Evolutionary conservation across 2,329 filamentous ascomycete species (phyloP), one percentile per base, ranked within the genome.

Genomic region (Neofusicoccum umdonicola): DNA sequence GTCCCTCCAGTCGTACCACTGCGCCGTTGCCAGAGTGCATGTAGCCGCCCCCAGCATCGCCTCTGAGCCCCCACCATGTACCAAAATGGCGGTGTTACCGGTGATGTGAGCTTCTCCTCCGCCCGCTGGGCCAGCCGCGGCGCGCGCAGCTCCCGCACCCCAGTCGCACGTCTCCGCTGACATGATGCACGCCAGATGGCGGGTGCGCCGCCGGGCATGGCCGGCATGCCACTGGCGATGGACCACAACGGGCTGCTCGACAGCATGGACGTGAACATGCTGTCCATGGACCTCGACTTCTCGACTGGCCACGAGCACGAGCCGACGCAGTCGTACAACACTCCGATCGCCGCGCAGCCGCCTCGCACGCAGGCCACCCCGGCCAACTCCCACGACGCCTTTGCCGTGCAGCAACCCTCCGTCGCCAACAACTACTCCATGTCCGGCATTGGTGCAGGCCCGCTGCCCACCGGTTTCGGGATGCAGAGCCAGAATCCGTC

Each of bases 401-500:
- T 68, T 63, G 65, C 70, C 8, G 63, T 71, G 35, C 70, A 68
- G 44, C 69, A 31, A 7, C 27, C 69, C 57, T 51, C 56, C 63
- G 51, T 51, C 45, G 17, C 41, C 42, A 51, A 50, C 45, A 65
- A 52, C 63, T 65, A 45, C 45, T 34, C 63, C n/a, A 74, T 79
- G 73, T 76, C 77, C 12, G 83, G 79, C 48, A 81, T 80, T 3
- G 84, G 84, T 62, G 84, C 83, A 51, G 84, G 84, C 27, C 84
- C 84, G n/a, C 74, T 85, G 67, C 84, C 84, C 15, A 83, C 83
- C 2, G 82, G 83, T 64, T 85, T 85, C 70, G 82, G 82, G 31
- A 70, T 78, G 69, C 76, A 78, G 39, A 80, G 71, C 67, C 70
- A 74, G 60, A 79, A 76, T 62, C 78, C 75, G 45, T 72, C 75